Evolutionary conservation across 2,329 filamentous ascomycete species (phyloP).

Genomic region (Microsporum canis): DNA sequence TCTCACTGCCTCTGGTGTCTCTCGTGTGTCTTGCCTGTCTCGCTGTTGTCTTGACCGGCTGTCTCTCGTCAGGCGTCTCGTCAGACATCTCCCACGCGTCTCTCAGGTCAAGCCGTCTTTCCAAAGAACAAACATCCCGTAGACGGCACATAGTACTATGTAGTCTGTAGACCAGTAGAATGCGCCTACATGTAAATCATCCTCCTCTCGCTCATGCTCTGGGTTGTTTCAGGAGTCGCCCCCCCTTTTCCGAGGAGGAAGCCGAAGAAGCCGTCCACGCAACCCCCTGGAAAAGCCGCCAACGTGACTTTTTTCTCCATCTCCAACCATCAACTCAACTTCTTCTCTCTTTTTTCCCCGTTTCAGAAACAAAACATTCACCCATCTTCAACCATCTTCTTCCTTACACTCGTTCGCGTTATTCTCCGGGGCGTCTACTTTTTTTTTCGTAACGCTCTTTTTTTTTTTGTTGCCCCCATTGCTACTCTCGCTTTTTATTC

Average conservation of each 20-base stretch:
- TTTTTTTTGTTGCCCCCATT: neutral
- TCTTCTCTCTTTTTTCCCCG: neutral
- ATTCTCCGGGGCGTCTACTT: neutral
- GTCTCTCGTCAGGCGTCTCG: neutral
- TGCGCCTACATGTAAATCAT: too few relatives aligned
- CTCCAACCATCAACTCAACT: neutral
- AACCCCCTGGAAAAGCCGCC: neutral
- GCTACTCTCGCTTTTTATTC: slow-evolving; percentile 4
- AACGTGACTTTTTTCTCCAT: too few relatives aligned
- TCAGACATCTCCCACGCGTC: neutral
- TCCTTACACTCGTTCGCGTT: neutral
- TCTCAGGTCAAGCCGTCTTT: too few relatives aligned
- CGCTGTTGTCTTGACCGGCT: neutral
- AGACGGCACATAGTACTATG: too few relatives aligned
- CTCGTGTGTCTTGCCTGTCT: neutral
- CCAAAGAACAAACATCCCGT: too few relatives aligned
- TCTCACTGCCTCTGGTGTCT: neutral
- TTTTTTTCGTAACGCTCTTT: slow-evolving; percentile 4
- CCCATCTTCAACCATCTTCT: neutral
- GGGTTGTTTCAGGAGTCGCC: neutral
- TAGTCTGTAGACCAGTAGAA: too few relatives aligned
- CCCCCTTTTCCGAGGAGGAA: neutral
- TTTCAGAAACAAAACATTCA: neutral
- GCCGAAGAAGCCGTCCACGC: neutral
- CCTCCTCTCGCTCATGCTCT: too few relatives aligned